phyloP scores from a whole-genome alignment of 2,329 filamentous ascomycete species.

The Pestalotiopsis sp. region DNA sequence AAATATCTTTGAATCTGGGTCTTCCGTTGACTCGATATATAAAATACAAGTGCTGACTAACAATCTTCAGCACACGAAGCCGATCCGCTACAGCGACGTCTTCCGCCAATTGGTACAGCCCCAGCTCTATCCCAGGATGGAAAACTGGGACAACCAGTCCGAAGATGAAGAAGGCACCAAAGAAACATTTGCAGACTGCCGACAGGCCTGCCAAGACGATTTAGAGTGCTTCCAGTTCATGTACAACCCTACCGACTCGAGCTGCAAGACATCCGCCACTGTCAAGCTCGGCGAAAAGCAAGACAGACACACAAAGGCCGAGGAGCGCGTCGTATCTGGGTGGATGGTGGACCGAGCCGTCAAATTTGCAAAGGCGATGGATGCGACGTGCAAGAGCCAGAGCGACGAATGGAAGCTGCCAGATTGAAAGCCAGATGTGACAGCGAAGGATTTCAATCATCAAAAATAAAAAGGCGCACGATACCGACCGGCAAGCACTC shows the following conservation, averaged over 20 bases:
- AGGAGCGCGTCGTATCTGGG: neutral
- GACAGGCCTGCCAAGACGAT: neutral
- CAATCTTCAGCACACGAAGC: neutral
- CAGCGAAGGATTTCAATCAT: neutral
- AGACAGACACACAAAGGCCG: neutral
- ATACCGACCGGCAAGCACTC: no score
- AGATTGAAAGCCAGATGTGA: neutral
- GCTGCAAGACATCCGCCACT: neutral
- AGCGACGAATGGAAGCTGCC: slow-evolving; percentile 1
- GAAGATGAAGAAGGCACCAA: neutral
- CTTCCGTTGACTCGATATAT: neutral
- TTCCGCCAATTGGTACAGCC: neutral
- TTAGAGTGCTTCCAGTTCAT: neutral
- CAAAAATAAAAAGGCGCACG: neutral
- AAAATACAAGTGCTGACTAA: neutral
- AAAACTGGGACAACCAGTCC: neutral
- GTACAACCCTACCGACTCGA: neutral
- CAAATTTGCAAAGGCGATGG: neutral
- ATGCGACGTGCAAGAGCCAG: neutral
- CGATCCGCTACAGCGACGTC: neutral
- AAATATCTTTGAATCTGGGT: slow-evolving; percentile 14
- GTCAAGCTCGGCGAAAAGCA: neutral
- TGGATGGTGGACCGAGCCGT: slow-evolving; percentile 7
- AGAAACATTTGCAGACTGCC: slow-evolving; percentile 1
- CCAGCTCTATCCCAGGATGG: neutral